Evolutionary conservation across 192 early-diverging fungal genomes (phyloP).

Genomic region (Podila epicladia): DNA sequence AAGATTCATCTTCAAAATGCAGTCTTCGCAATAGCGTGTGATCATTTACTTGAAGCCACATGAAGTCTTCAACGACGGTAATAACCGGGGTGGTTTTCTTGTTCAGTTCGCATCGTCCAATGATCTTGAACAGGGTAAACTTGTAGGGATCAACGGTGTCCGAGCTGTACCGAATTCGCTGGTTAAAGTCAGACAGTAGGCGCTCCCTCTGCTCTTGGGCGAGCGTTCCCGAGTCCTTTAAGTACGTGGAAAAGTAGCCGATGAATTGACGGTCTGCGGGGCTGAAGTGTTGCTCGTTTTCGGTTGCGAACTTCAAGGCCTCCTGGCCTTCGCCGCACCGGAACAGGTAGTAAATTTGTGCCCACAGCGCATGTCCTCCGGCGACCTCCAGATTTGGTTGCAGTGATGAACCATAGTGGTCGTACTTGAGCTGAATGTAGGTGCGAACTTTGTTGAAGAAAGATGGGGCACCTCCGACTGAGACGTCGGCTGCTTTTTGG

Average conservation of each 20-base stretch:
- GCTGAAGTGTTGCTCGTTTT: constrained; percentile 63
- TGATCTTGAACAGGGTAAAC: constrained; percentile 85
- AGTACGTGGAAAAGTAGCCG: constrained; percentile 74
- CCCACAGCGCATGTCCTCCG: constrained; percentile 81
- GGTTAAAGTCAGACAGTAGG: constrained; percentile 68
- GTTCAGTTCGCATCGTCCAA: constrained; percentile 89
- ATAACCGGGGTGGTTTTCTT: constrained; percentile 73
- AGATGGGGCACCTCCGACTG: constrained; percentile 85
- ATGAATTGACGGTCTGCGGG: constrained; percentile 76
- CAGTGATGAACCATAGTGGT: constrained; percentile 59
- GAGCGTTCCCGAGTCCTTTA: constrained; percentile 56
- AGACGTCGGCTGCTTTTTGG: constrained; percentile 70
- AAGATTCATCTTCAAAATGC: neutral
- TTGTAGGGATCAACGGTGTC: constrained; percentile 90
- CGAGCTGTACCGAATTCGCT: constrained; percentile 50
- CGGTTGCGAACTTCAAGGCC: constrained; percentile 71
- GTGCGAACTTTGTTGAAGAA: constrained; percentile 75
- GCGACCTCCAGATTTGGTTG: constrained; percentile 53
- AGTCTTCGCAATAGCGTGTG: too few species aligned
- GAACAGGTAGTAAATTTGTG: constrained; percentile 84
- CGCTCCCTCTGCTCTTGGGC: constrained; percentile 60
- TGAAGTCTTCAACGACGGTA: constrained; percentile 88
- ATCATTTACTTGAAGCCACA: constrained; percentile 83
- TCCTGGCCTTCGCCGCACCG: constrained; percentile 77
- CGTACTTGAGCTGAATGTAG: constrained; percentile 76